phyloP scores from a whole-genome alignment of 1,284 basidiomycete species.

The Malassezia psittaci region DNA sequence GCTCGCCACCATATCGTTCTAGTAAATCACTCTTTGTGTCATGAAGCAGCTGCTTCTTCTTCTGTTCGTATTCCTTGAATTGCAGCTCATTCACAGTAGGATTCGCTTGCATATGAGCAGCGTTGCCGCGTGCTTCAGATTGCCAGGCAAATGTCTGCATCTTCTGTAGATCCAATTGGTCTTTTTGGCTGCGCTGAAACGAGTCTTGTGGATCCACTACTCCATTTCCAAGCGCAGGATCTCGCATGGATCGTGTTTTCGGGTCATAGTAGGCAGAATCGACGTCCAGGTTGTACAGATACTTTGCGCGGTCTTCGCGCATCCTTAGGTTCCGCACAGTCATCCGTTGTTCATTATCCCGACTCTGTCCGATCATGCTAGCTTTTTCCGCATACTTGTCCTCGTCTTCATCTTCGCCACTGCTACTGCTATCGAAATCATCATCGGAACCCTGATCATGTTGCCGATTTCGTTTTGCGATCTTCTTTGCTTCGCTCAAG shows the following conservation, averaged over 20 bases:
- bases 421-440: conserved; percentile 77
- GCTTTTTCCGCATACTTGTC: conserved; percentile 79
- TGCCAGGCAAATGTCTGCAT: conserved; percentile 97
- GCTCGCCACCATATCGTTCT: conserved; percentile 77
- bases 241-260: conserved; percentile 98
- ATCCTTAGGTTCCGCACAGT: conserved; percentile 97
- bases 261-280: conserved; percentile 97
- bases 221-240: conserved; percentile 71
- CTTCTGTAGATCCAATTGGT: conserved; percentile 77
- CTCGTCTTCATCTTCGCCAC: conserved; percentile 37
- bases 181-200: conserved; percentile 78
- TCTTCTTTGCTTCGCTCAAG: conserved; percentile 59
- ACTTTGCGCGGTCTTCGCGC: conserved; percentile 97
- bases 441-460: conserved; percentile 18
- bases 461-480: conserved; percentile 63
- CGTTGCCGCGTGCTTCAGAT: conserved; percentile 75
- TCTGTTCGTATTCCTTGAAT: conserved; percentile 78
- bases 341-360: conserved; percentile 94
- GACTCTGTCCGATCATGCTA: conserved; percentile 91
- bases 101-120: conserved; percentile 83
- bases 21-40: conserved; percentile 58
- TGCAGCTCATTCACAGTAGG: conserved; percentile 83
- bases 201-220: conserved; percentile 89
- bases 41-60: conserved; percentile 82
- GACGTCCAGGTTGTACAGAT: conserved; percentile 90